phyloP scores from a whole-genome alignment of 2,329 filamentous ascomycete genomes.

The Fusarium goolgardi region DNA sequence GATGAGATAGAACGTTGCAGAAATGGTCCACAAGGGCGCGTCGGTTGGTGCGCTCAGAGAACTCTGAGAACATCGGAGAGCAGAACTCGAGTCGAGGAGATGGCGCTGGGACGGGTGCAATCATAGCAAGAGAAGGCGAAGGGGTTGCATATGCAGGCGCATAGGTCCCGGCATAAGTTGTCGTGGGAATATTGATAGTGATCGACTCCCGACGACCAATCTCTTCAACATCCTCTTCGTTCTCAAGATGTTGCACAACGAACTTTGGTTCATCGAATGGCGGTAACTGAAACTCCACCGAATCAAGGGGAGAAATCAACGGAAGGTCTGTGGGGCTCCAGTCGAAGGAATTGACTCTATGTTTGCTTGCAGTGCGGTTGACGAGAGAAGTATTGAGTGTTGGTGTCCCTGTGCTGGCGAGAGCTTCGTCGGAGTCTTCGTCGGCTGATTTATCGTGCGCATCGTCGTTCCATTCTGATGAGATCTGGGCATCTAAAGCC shows the following conservation, averaged over 20 bases:
- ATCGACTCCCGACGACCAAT: conserved; percentile 41
- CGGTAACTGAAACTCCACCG: conserved; percentile 50
- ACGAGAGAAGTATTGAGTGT: conserved; percentile 22
- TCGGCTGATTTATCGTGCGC: conserved; percentile 31
- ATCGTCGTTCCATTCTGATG: conserved; percentile 30
- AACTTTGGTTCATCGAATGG: conserved; percentile 37
- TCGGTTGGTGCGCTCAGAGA: conserved; percentile 65
- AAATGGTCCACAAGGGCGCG: conserved; percentile 71
- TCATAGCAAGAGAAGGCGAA: conserved; percentile 45
- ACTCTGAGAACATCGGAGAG: conserved; percentile 66
- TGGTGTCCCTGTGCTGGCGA: conserved; percentile 11
- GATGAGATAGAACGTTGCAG: conserved; percentile 71
- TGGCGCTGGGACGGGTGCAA: conserved; percentile 40
- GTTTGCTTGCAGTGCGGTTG: conserved; percentile 27
- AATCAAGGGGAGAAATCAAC: conserved; percentile 50
- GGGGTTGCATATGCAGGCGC: conserved; percentile 29
- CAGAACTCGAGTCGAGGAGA: conserved; percentile 62
- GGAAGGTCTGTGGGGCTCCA: conserved; percentile 43
- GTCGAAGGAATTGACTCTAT: conserved; percentile 23
- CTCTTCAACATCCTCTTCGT: conserved; percentile 48
- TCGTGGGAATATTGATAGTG: conserved; percentile 33
- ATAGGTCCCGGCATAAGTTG: conserved; percentile 33
- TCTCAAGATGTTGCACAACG: conserved; percentile 26
- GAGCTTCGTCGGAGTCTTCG: conserved; percentile 34
- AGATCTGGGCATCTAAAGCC: conserved; percentile 16